phyloP scores from a whole-genome alignment of 2,329 filamentous ascomycete genomes.

The Ascochyta lentis region DNA sequence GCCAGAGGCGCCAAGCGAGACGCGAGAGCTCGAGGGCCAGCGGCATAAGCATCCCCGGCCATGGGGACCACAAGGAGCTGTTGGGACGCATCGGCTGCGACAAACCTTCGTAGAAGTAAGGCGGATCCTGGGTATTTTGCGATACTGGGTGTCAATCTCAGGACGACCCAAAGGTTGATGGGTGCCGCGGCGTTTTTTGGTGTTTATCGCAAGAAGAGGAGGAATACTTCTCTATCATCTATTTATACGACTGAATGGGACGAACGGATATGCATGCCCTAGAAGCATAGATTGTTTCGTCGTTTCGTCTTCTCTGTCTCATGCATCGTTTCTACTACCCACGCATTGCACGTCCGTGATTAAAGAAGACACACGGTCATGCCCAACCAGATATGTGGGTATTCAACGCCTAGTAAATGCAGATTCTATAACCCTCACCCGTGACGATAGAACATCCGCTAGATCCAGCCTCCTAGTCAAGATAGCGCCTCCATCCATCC shows the following conservation, averaged over 20 bases:
- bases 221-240: constrained; percentile 7
- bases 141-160: not conserved
- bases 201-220: constrained; percentile 2
- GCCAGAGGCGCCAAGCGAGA: constrained; percentile 58
- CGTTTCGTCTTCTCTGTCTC: not conserved
- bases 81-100: constrained; percentile 84
- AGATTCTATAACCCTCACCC: not conserved
- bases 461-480: constrained; percentile 48
- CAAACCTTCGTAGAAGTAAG: constrained; percentile 58
- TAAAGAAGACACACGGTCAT: not conserved
- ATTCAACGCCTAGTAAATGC: not conserved
- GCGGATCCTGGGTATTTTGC: not conserved
- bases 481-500: constrained; percentile 84
- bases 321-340: not conserved
- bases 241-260: not conserved
- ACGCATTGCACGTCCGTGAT: not conserved
- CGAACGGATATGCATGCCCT: constrained; percentile 14
- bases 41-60: constrained; percentile 69
- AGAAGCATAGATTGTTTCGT: constrained; percentile 12
- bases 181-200: constrained; percentile 5
- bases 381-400: not conserved
- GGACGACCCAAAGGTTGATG: constrained; percentile 5
- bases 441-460: not conserved
- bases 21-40: constrained; percentile 58
- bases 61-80: constrained; percentile 80